Base-by-base conservation (phyloP, 306 rosid species). In the Hylodesmum podocarpum region DNA sequence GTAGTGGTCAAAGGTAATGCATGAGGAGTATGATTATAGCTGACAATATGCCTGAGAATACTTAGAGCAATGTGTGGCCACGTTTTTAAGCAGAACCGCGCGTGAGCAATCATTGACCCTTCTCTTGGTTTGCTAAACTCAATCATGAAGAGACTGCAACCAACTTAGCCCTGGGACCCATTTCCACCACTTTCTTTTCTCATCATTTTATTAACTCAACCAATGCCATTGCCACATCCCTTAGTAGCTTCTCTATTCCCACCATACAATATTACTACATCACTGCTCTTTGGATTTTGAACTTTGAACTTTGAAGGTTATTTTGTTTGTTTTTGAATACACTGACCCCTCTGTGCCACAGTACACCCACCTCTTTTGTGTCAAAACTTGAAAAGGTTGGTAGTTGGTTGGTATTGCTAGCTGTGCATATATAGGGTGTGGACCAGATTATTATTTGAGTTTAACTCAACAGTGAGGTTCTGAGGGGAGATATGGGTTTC, bases 61-160 rank as follows among this genome's bases (percentile, higher is more conserved):
- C 64, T 67, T 86, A 78, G 84, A 77, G 80, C 77, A 83, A 77
- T 68, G 83, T 83, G 86, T 78, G 78, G 86, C 86, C 89, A 82
- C 85, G 89, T 84, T 84, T 81, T 34, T 1, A 81, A 70, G 37
- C 84, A 55, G 88, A 78, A 66, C 82, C 89, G 90, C 87, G 77
- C 89, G 93, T 91, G 93, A 82, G 88, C 86, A 89, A 91, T 91
- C 81, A 87, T 87, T 89, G 88, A 87, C 55, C 63, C 28, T 24
- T 77, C 84, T 9, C 78, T 88, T 82, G 82, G 82, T 79, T 76
- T 84, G 84, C 88, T 61, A 81, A 78, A 82, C 76, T 72, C 81
- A 82, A 78, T 78, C n/a, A 81, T 85, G 43, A 57, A 77, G 49
- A 4, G 15, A 10, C 28, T 14, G 57, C 46, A 77, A 15, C 13